These are phyloP conservation scores for Beauveria bassiana DNA, from an alignment of 2,329 filamentous ascomycete genomes.

Conservation along the genomic window DNA sequence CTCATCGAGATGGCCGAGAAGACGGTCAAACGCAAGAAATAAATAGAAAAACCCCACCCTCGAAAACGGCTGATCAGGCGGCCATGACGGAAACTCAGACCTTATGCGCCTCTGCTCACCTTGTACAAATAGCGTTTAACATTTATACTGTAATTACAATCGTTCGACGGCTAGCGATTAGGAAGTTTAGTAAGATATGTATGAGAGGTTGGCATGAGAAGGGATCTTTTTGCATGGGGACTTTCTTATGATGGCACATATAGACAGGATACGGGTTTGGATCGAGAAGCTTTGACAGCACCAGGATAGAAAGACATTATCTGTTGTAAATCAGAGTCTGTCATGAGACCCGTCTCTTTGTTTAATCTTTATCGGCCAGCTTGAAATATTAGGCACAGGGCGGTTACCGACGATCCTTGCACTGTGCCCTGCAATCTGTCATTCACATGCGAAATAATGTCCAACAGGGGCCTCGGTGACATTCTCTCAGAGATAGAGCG, in stretches of 20 bases:
- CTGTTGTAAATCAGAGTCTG: neutral
- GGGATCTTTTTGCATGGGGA: neutral
- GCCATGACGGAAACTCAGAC: neutral
- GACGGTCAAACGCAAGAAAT: constrained; percentile 83
- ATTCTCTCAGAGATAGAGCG: neutral
- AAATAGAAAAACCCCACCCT: constrained; percentile 15
- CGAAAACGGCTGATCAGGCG: constrained; percentile 7
- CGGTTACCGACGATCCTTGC: neutral
- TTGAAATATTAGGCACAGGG: neutral
- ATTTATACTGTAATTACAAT: constrained; percentile 1
- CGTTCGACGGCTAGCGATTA: neutral
- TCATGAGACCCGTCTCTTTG: neutral
- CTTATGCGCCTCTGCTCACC: neutral
- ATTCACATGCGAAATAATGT: neutral
- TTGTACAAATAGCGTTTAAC: constrained; percentile 15
- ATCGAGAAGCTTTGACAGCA: neutral
- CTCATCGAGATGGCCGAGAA: constrained; percentile 91
- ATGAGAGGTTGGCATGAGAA: neutral
- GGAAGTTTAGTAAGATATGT: neutral
- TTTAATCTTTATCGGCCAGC: neutral
- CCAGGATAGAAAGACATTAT: neutral
- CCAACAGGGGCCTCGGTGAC: neutral
- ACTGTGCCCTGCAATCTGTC: neutral
- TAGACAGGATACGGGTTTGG: neutral
- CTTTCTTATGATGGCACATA: constrained; percentile 5